phyloP scores from a whole-genome alignment of 345 rosid genomes.

The Triadica sebifera region DNA sequence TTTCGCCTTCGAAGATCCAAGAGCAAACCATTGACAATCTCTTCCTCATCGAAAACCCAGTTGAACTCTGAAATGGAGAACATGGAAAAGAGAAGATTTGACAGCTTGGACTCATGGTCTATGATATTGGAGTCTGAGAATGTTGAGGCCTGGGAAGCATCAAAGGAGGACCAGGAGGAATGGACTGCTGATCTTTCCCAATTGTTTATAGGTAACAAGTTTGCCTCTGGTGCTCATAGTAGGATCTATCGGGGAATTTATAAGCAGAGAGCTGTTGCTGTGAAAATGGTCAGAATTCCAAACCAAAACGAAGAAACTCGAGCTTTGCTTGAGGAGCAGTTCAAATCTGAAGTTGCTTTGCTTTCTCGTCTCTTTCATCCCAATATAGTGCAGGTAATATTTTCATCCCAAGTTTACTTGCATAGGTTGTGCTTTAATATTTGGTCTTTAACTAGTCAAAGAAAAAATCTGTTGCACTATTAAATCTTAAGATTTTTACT shows the following conservation, averaged over 20 bases:
- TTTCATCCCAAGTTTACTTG: too few relatives aligned
- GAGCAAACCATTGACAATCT: slow-evolving; percentile 40
- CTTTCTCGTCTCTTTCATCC: slow-evolving; percentile 96
- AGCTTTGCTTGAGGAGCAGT: slow-evolving; percentile 78
- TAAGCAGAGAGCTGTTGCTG: slow-evolving; percentile 96
- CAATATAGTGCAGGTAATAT: slow-evolving; percentile 65
- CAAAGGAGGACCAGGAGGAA: slow-evolving; percentile 85
- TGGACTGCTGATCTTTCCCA: slow-evolving; percentile 99
- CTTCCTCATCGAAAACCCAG: slow-evolving; percentile 58
- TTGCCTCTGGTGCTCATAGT: slow-evolving; percentile 93
- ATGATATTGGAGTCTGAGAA: slow-evolving; percentile 95
- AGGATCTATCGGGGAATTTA: slow-evolving; percentile 94
- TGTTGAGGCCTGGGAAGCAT: slow-evolving; percentile 88
- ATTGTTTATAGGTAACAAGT: slow-evolving; percentile 91
- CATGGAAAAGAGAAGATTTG: slow-evolving; percentile 90
- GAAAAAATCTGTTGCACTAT: too few relatives aligned
- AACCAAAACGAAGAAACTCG: slow-evolving; percentile 79
- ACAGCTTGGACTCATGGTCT: slow-evolving; percentile 97
- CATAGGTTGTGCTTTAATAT: too few relatives aligned
- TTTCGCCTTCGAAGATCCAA: slow-evolving; percentile 59
- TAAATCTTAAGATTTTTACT: too few relatives aligned
- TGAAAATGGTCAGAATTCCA: slow-evolving; percentile 96
- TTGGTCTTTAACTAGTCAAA: neutral
- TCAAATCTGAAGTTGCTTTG: slow-evolving; percentile 90
- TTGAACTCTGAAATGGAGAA: slow-evolving; percentile 59